phyloP scores from a whole-genome alignment of 2,329 filamentous ascomycete genomes.

The Trichoderma lentiforme region DNA sequence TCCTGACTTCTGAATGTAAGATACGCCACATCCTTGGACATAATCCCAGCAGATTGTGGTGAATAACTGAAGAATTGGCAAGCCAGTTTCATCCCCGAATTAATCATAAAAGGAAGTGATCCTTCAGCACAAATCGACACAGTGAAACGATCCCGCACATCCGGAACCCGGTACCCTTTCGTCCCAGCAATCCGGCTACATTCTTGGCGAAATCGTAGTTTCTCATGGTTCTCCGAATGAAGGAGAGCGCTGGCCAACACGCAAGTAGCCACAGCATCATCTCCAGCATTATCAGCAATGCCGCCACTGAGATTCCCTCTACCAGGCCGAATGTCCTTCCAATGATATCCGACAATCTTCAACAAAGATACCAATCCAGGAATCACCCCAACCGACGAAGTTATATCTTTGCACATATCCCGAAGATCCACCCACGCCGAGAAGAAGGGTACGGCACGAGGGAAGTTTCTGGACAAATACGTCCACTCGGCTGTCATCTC shows the following conservation, averaged over 20 bases:
- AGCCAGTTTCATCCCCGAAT: not conserved
- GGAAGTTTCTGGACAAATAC: not conserved
- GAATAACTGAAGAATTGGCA: not conserved
- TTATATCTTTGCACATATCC: not conserved
- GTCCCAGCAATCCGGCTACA: not conserved
- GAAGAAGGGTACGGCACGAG: not conserved
- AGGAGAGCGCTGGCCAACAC: not conserved
- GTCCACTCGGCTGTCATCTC: not conserved
- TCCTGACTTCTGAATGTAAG: not conserved
- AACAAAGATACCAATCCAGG: not conserved
- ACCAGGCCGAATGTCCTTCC: not conserved
- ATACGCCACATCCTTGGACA: not conserved
- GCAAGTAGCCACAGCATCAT: not conserved
- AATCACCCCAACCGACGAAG: not conserved
- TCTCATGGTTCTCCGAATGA: not conserved
- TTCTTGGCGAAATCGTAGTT: not conserved
- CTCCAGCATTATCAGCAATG: not conserved
- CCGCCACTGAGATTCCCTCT: not conserved
- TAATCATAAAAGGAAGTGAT: not conserved
- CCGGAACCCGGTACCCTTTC: not conserved
- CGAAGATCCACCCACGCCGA: not conserved
- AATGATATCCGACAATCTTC: not conserved
- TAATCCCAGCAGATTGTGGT: not conserved
- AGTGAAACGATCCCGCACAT: not conserved
- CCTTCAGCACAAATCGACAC: not conserved